These are phyloP conservation scores for Mucuna pruriens DNA, from an alignment of 306 rosid species.

Conservation along the genomic window DNA sequence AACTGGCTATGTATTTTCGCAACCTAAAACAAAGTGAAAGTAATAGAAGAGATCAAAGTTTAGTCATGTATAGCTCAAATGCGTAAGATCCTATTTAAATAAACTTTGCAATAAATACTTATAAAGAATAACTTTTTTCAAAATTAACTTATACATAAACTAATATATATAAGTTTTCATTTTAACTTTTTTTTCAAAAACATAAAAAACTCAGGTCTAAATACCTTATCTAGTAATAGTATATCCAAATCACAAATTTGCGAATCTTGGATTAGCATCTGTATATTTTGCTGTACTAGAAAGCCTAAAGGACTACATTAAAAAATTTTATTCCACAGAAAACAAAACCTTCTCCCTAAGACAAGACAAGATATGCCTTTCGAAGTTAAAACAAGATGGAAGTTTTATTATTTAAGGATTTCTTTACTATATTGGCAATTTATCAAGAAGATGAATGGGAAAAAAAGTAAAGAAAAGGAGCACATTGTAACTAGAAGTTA, in stretches of 20 bases:
- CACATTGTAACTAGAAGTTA: background rate
- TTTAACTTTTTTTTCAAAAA: no score
- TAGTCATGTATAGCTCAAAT: background rate
- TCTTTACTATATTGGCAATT: background rate
- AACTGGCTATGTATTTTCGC: slow-evolving; percentile 61
- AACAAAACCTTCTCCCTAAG: background rate
- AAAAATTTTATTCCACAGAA: background rate
- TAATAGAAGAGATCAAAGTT: background rate
- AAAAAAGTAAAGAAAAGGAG: background rate
- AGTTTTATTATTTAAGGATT: background rate
- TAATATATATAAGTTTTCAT: no score
- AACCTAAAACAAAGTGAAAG: slow-evolving; percentile 49
- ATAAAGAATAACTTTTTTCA: no score
- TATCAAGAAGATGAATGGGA: background rate
- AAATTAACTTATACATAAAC: no score
- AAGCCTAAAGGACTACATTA: background rate
- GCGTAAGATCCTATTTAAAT: no score
- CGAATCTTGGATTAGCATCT: background rate
- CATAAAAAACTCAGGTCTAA: no score
- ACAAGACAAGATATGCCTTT: background rate
- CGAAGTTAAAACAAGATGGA: background rate
- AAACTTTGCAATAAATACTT: no score
- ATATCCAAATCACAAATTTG: background rate
- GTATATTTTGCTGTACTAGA: background rate
- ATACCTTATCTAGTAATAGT: slow-evolving; percentile 19